Conservation (phyloP, 257 asterid species). For the Fraxinus cuspidata region DNA sequence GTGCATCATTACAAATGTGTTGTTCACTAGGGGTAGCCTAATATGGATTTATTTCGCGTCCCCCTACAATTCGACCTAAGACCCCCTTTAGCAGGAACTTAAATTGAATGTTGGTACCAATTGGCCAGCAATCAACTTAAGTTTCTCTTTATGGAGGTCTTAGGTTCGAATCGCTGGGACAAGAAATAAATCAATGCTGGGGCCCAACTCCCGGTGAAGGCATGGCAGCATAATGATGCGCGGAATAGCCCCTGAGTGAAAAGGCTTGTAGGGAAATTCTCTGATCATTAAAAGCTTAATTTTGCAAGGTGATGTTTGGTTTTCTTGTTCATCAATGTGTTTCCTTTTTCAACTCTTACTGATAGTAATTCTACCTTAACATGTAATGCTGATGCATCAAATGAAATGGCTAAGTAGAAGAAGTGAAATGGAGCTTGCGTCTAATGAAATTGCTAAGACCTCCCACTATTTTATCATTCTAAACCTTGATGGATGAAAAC, state of each 20-base stretch:
- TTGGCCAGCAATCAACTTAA: no score
- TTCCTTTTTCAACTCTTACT: background rate
- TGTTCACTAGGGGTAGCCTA: background rate
- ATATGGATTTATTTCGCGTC: background rate
- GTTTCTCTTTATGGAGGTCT: no score
- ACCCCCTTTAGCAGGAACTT: no score
- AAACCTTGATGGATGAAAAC: background rate
- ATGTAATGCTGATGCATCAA: background rate
- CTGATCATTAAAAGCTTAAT: background rate
- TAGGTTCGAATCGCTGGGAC: no score
- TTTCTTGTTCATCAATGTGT: background rate
- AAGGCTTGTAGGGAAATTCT: no score
- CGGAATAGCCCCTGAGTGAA: no score
- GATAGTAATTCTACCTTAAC: background rate
- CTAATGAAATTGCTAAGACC: background rate
- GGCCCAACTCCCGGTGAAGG: no score
- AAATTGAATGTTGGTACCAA: no score
- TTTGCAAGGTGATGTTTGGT: background rate
- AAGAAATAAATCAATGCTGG: no score
- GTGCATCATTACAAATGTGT: background rate
- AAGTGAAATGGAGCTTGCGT: background rate
- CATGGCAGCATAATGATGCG: no score
- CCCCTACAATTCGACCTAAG: background rate
- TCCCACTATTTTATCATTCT: no score
- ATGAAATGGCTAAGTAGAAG: slow-evolving; percentile 4